Percentiles rank a stretch among this genome's conserved stretches.
Conservation (phyloP, 441 rosid species). For the Adansonia rubrostipa region DNA sequence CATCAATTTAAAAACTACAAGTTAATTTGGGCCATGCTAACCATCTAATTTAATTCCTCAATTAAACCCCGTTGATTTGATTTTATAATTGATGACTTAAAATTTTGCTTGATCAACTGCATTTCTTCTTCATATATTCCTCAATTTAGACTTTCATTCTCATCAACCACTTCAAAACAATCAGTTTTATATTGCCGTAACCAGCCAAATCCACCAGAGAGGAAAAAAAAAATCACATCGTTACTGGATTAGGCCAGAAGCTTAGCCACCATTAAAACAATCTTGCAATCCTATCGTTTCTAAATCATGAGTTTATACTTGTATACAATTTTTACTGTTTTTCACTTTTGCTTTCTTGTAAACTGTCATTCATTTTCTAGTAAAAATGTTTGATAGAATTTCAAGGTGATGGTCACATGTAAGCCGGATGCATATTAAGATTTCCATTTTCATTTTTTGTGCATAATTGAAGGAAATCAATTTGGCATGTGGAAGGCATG, state of each 20-base stretch:
- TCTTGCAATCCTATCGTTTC: not conserved
- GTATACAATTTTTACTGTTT: not conserved
- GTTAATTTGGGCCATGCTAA: not conserved
- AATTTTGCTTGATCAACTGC: not conserved
- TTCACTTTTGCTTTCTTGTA: not conserved
- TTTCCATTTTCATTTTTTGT: not conserved
- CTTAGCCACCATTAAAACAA: not conserved
- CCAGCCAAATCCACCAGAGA: not conserved
- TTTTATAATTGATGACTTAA: not conserved
- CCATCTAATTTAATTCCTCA: not conserved
- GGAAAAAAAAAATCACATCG: not conserved
- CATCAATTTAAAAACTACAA: not conserved
- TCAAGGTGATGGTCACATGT: not conserved
- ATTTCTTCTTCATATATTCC: not conserved
- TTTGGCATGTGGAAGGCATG: not conserved
- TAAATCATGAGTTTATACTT: not conserved
- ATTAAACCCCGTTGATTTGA: not conserved
- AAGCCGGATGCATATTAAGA: not conserved
- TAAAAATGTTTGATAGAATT: not conserved
- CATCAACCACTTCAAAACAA: not conserved
- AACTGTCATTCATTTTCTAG: not conserved
- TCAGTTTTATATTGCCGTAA: not conserved
- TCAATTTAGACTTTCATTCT: not conserved
- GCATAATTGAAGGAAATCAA: not conserved
- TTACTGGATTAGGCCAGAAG: not conserved